Conservation (phyloP, 805 yeast species). For the Starmerella bombi region DNA sequence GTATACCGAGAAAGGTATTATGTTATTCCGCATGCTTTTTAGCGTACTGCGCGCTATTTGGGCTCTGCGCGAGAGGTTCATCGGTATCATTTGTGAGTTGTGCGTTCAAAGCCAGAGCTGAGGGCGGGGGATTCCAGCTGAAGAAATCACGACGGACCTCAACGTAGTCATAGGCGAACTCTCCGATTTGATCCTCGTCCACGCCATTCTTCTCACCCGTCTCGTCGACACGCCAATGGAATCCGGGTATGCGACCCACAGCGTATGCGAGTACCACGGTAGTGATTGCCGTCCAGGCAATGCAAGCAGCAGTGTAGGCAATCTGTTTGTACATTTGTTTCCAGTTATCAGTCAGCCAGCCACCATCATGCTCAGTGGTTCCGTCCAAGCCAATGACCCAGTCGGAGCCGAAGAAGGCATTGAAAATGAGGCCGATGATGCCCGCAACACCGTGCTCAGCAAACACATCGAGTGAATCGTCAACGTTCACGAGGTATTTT, state of each 20-base stretch:
- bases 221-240: slow-evolving; percentile 65
- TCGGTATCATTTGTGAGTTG: background rate
- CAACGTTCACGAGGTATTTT: slow-evolving; percentile 67
- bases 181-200: slow-evolving; percentile 96
- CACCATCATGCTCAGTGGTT: slow-evolving; percentile 70
- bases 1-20: too few relatives aligned
- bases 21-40: too few relatives aligned
- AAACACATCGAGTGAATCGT: slow-evolving; percentile 84
- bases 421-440: slow-evolving; percentile 74
- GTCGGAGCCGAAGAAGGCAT: slow-evolving; percentile 74
- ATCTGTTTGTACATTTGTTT: slow-evolving; percentile 83
- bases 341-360: slow-evolving; percentile 85
- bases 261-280: slow-evolving; percentile 65
- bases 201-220: slow-evolving; percentile 79
- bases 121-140: slow-evolving; percentile 31
- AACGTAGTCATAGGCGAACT: slow-evolving; percentile 96
- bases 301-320: slow-evolving; percentile 62
- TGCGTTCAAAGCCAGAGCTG: background rate
- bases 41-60: too few relatives aligned
- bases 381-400: slow-evolving; percentile 89
- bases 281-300: slow-evolving; percentile 62
- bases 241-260: slow-evolving; percentile 67
- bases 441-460: slow-evolving; percentile 99
- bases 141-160: slow-evolving; percentile 82
- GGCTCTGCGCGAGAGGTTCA: too few relatives aligned